These are phyloP conservation scores for Sistotremastrum niveocremeum DNA, from an alignment of 768 basidiomycete genomes.

Conservation along the genomic window DNA sequence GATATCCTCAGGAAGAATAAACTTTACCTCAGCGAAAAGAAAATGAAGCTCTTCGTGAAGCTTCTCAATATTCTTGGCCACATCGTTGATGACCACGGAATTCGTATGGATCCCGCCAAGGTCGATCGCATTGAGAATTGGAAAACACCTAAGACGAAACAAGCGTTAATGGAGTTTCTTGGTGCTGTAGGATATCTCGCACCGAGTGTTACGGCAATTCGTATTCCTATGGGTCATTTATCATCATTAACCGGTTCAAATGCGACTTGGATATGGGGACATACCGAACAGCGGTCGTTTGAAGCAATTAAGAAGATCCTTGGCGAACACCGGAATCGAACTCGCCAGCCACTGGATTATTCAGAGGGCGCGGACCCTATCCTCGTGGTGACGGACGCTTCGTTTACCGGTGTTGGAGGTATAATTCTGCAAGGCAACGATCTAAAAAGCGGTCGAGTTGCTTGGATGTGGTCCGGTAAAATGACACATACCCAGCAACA, in stretches of 20 bases:
- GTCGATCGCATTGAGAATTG: conserved; percentile 22
- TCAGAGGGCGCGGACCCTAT: conserved; percentile 9
- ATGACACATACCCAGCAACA: conserved; percentile 24
- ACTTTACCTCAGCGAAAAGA: conserved; percentile 22
- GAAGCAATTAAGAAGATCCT: conserved; percentile 16
- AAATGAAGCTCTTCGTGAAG: conserved; percentile 19
- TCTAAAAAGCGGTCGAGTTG: conserved; percentile 14
- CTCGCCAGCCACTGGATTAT: conserved; percentile 15
- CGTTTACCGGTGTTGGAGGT: conserved; percentile 17
- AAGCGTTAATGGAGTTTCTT: conserved; percentile 21
- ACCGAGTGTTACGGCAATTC: conserved; percentile 17
- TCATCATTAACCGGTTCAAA: conserved; percentile 7
- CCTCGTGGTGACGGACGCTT: conserved; percentile 20
- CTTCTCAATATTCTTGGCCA: conserved; percentile 23
- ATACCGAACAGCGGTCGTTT: conserved; percentile 20
- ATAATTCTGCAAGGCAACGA: conserved; percentile 16
- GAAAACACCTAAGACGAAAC: conserved; percentile 18
- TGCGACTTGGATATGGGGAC: conserved; percentile 13
- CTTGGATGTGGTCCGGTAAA: conserved; percentile 24
- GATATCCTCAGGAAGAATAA: conserved; percentile 19
- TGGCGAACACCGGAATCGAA: conserved; percentile 9
- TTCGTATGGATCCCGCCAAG: conserved; percentile 31
- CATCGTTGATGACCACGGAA: conserved; percentile 23
- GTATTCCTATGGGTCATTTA: conserved; percentile 26
- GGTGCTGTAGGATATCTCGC: conserved; percentile 21